Evolutionary conservation across 768 basidiomycete species (phyloP), one percentile per base, ranked within the genome.

Genomic region (Grammothele lineata): DNA sequence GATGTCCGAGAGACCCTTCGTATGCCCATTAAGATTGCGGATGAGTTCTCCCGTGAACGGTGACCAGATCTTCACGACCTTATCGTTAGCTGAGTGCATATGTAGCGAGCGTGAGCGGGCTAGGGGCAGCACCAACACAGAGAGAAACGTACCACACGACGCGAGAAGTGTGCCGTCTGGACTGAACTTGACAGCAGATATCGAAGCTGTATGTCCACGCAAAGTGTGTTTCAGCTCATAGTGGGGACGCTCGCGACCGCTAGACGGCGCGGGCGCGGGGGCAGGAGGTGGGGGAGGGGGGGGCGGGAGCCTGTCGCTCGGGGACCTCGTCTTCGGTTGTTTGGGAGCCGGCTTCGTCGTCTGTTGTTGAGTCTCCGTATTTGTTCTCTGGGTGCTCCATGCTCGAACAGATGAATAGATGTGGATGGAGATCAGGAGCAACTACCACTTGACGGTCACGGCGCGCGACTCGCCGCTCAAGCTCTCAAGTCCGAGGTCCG

Each of bases 141-240:
- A 43, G 8, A n/a, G 15, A 25, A 8, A 57, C 62, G 47, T 61
- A 94, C 93, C 84, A 56, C 86, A 89, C n/a, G 91, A 92, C 15
- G 92, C 92, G 18, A 96, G 71, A 14, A 85, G 67, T 18, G 77
- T 78, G 9, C 94, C 94, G 61, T 95, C 88, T 0, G 87, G 87
- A 58, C 91, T 92, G 65, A 96, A 97, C 63, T 90, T 91, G 50
- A 94, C 83, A 17, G 91, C 83, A 23, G 92, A 92, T 43, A 96
- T 84, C 0, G 87, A 85, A 59, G 80, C 78, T 5, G 81, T 83
- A 62, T 97, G 93, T 0, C 91, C 94, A 2, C 70, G 67, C 27
- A 93, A 71, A 1, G 77, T 79, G 63, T 86, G 80, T 40, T 72
- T 71, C 2, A 85, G 76, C 57, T 79, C 70, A 60, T 91, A 91